These are phyloP conservation scores for Candida sp. DNA, from an alignment of 1,139 yeast genomes.

Conservation along the genomic window DNA sequence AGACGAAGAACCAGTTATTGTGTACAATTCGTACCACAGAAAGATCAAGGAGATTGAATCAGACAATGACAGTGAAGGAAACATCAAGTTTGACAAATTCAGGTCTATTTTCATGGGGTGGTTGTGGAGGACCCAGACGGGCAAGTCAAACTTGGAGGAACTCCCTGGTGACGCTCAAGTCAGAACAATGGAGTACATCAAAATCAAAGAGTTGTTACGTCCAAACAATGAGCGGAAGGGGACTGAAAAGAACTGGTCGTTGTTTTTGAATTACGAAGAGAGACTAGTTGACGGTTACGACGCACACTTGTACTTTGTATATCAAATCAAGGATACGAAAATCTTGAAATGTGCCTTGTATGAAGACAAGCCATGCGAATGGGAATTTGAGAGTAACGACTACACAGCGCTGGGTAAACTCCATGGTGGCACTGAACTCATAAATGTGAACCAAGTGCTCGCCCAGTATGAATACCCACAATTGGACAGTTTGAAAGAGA, in stretches of 20 bases:
- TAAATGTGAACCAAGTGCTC: slow-evolving; percentile 22
- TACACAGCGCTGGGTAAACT: slow-evolving; percentile 29
- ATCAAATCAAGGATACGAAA: slow-evolving; percentile 28
- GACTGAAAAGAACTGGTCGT: slow-evolving; percentile 38
- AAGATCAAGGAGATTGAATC: slow-evolving; percentile 25
- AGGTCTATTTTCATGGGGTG: slow-evolving; percentile 39
- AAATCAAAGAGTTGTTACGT: slow-evolving; percentile 26
- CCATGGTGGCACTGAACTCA: slow-evolving; percentile 38
- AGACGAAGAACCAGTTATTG: slow-evolving; percentile 31
- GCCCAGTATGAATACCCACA: slow-evolving; percentile 7
- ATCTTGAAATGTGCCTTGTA: slow-evolving; percentile 25
- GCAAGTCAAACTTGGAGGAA: slow-evolving; percentile 33
- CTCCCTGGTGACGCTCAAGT: slow-evolving; percentile 12
- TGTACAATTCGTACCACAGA: slow-evolving; percentile 32
- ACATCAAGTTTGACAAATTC: slow-evolving; percentile 19
- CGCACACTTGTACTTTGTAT: slow-evolving; percentile 24
- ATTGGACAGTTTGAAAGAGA: slow-evolving; percentile 8
- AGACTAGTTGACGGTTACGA: slow-evolving; percentile 20
- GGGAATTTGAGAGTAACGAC: slow-evolving; percentile 25
- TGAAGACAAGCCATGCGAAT: slow-evolving; percentile 21
- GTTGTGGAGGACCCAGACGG: slow-evolving; percentile 44
- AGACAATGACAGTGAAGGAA: slow-evolving; percentile 20
- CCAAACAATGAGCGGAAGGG: slow-evolving; percentile 18
- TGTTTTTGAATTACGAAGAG: slow-evolving; percentile 24
- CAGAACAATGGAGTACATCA: slow-evolving; percentile 22